phyloP scores from a whole-genome alignment of 1,284 basidiomycete genomes.

The Hortiboletus rubellus region DNA sequence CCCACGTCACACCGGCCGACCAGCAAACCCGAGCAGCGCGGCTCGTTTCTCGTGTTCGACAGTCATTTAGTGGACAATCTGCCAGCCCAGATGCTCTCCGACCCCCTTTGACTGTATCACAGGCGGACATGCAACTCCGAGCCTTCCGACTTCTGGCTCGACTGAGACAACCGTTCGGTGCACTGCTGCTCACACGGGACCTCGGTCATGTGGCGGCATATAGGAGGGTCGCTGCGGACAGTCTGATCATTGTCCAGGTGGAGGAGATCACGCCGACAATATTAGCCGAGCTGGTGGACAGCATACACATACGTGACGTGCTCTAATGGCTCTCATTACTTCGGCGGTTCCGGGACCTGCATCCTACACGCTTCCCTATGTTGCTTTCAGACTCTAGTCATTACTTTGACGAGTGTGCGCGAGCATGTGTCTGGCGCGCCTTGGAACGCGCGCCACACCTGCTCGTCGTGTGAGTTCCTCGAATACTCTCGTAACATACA shows the following conservation, averaged over 20 bases:
- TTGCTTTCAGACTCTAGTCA: no score
- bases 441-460: no score
- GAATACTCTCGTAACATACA: no score
- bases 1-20: neutral
- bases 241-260: slow-evolving; percentile 6
- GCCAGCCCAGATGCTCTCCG: neutral
- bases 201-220: neutral
- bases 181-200: neutral
- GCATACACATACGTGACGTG: neutral
- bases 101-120: neutral
- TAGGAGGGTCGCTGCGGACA: slow-evolving; percentile 1
- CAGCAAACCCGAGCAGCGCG: neutral
- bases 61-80: neutral
- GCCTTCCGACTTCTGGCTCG: neutral
- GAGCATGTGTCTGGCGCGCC: no score
- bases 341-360: no score
- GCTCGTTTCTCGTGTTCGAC: neutral
- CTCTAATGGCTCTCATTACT: neutral
- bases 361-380: no score
- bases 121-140: neutral
- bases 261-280: neutral
- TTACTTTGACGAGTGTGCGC: no score
- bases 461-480: no score
- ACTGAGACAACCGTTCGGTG: slow-evolving; percentile 3
- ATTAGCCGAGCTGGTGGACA: neutral